Conservation (phyloP, 2,329 filamentous ascomycete genomes). For the Microcyclospora pomicola region DNA sequence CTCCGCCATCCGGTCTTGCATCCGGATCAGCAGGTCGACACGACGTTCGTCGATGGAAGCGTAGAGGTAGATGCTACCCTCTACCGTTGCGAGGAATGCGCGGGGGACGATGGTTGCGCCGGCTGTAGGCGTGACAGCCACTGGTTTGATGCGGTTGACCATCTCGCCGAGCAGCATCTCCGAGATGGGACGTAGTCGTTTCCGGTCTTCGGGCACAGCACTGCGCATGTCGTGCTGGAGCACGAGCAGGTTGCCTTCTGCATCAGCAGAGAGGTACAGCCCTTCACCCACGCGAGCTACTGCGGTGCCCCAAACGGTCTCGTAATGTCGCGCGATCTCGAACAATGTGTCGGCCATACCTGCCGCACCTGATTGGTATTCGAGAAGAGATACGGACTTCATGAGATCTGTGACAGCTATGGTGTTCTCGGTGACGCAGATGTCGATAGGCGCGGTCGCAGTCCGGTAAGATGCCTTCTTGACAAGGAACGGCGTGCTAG, state of each 20-base stretch:
- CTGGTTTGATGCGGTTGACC: slow-evolving; percentile 72
- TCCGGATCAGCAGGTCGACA: slow-evolving; percentile 66
- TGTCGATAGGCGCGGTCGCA: slow-evolving; percentile 68
- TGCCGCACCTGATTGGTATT: slow-evolving; percentile 48
- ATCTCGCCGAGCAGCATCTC: slow-evolving; percentile 84
- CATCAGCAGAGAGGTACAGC: slow-evolving; percentile 70
- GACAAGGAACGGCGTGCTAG: slow-evolving; percentile 42
- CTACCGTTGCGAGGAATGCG: slow-evolving; percentile 82
- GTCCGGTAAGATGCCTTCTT: slow-evolving; percentile 67
- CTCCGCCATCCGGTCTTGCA: slow-evolving; percentile 59
- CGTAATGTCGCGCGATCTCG: slow-evolving; percentile 67
- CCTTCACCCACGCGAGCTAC: slow-evolving; percentile 58
- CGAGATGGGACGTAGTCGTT: slow-evolving; percentile 56
- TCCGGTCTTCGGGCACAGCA: slow-evolving; percentile 59
- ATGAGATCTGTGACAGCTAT: slow-evolving; percentile 86
- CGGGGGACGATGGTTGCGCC: slow-evolving; percentile 60
- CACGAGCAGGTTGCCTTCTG: slow-evolving; percentile 75
- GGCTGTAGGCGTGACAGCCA: slow-evolving; percentile 51
- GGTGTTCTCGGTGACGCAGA: slow-evolving; percentile 57
- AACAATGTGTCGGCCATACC: slow-evolving; percentile 46
- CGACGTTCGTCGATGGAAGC: slow-evolving; percentile 59
- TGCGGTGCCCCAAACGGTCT: slow-evolving; percentile 70
- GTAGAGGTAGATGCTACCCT: slow-evolving; percentile 84
- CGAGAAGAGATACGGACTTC: slow-evolving; percentile 73
- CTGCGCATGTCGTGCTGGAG: slow-evolving; percentile 60